phyloP scores from a whole-genome alignment of 1,139 yeast species.

The Yamadazyma sp. region DNA sequence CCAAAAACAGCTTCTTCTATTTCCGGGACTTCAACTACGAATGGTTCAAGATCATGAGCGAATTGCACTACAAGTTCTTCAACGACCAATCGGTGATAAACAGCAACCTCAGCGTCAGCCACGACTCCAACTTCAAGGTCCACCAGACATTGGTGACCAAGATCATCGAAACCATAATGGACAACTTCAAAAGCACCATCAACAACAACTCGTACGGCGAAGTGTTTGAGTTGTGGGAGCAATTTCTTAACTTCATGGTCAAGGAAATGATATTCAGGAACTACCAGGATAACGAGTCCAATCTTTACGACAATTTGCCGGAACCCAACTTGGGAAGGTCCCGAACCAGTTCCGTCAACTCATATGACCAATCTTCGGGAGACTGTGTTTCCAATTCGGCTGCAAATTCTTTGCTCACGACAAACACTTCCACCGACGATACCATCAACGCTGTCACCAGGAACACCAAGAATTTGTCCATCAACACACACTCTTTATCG shows the following conservation, averaged over 20 bases:
- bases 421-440: slow-evolving; percentile 8
- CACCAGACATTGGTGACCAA: slow-evolving; percentile 13
- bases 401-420: slow-evolving; percentile 3
- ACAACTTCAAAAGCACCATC: slow-evolving; percentile 11
- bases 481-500: slow-evolving; percentile 4
- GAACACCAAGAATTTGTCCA: slow-evolving; percentile 10
- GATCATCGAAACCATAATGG: slow-evolving; percentile 15
- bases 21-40: slow-evolving; percentile 27
- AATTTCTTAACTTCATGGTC: slow-evolving; percentile 13
- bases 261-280: slow-evolving; percentile 13
- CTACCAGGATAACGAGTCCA: slow-evolving; percentile 8
- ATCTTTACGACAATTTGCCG: slow-evolving; percentile 12
- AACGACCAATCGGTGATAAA: slow-evolving; percentile 13
- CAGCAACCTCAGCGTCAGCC: slow-evolving; percentile 10
- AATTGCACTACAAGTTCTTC: slow-evolving; percentile 20
- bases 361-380: slow-evolving; percentile 5
- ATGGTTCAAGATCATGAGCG: slow-evolving; percentile 24
- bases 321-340: slow-evolving; percentile 15
- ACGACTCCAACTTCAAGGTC: slow-evolving; percentile 11
- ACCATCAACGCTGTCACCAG: slow-evolving; percentile 4
- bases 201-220: neutral
- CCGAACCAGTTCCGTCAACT: slow-evolving; percentile 6
- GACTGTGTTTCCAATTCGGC: slow-evolving; percentile 6
- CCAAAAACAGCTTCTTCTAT: slow-evolving; percentile 23
- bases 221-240: slow-evolving; percentile 14